A percentile compares a stretch with the other conserved stretches of the same genome.
phyloP scores from a whole-genome alignment of 768 basidiomycete genomes.

The Amanita exitialis region DNA sequence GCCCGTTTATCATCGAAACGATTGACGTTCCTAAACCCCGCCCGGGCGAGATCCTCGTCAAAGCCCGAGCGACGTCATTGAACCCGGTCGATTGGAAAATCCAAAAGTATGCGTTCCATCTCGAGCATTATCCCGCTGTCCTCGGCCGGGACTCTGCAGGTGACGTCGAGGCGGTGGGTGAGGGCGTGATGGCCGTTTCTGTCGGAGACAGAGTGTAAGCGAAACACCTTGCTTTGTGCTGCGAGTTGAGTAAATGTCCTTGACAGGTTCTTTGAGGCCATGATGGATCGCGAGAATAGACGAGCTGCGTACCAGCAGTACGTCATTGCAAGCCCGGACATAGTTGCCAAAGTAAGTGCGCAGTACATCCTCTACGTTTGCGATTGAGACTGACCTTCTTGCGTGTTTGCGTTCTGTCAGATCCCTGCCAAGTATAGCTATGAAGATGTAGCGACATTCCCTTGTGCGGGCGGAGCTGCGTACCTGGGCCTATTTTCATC shows the following conservation, averaged over 20 bases:
- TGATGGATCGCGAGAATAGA: constrained; percentile 20
- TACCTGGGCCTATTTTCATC: constrained; percentile 20
- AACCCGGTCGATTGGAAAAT: constrained; percentile 38
- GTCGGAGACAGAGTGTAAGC: constrained; percentile 24
- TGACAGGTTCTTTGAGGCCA: constrained; percentile 22
- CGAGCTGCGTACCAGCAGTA: constrained; percentile 27
- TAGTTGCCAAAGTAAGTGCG: constrained; percentile 22
- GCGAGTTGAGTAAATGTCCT: not conserved
- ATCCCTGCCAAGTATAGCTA: constrained; percentile 31
- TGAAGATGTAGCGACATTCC: constrained; percentile 32
- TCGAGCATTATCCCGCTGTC: constrained; percentile 27
- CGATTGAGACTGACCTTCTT: not conserved
- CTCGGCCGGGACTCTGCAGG: constrained; percentile 30
- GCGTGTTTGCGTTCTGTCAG: constrained; percentile 9
- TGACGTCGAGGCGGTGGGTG: constrained; percentile 26
- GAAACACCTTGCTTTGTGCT: not conserved
- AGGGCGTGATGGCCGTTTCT: constrained; percentile 20
- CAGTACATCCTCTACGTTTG: not conserved
- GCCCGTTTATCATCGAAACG: constrained; percentile 13
- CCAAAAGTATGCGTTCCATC: constrained; percentile 16
- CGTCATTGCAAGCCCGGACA: constrained; percentile 19
- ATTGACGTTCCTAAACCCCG: constrained; percentile 19
- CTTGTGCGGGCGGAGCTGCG: constrained; percentile 32
- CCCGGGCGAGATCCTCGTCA: constrained; percentile 31
- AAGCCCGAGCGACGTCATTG: constrained; percentile 27